Base-by-base conservation (phyloP, 306 rosid genomes). In the Sicyos baderoa region DNA sequence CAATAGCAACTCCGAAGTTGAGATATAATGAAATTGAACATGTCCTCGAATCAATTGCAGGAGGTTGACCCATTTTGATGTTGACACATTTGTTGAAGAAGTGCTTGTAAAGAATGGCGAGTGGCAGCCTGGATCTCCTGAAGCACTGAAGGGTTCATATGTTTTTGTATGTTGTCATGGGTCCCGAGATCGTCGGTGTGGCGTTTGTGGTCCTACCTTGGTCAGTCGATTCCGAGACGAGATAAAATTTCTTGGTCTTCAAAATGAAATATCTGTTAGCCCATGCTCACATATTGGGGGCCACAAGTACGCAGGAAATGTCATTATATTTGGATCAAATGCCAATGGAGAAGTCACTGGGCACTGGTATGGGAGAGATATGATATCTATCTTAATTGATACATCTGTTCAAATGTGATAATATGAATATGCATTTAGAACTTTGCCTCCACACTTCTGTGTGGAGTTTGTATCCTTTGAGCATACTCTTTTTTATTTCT, bases 251-350 rank as follows among this genome's bases (percentile, higher is more conserved):
- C 84, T 72, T 44, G 82, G 93, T 79, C 96, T 92, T 40, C 87
- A 81, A 54, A 84, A 81, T 59, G 87, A 86, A 88, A 90, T 88
- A 52, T 86, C 92, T 58, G 96, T 93, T 70, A 93, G 94, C 68
- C 96, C 99, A 51, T 93, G 99, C 80, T 93, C 99, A 1, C 97
- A 93, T 79, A 80, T 93, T 73, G 99, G 97, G 23, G 99, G 87
- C 18, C 84, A 88, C 79, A 80, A 88, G 80, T 93, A 86, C 73
- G 97, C 99, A 3, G 99, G 99, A 81, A 90, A 93, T 66, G 86
- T 85, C 70, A 90, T 93, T 64, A 80, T 93, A 77, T 93, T 79
- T 77, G 83, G 90, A 53, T 79, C 97, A 65, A 76, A 67, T 75
- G 42, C 75, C 55, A 82, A 81, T 63, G 87, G 88, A 76, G 79